These are phyloP conservation scores for Neurospora sp. DNA, from an alignment of 495 filamentous ascomycete species.

Conservation along the genomic window DNA sequence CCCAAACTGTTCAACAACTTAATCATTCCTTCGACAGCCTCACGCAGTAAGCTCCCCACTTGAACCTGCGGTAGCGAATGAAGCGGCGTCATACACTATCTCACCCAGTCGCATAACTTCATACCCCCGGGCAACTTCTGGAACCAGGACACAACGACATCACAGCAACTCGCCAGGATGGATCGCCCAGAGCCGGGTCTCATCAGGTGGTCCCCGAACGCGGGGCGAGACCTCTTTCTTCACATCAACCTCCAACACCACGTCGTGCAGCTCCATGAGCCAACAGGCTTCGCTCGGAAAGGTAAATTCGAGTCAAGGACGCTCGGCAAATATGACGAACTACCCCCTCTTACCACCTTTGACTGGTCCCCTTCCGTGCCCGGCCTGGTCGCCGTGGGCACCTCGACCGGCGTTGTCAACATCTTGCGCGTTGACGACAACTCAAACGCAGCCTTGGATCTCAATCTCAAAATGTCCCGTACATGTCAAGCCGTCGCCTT, in stretches of 20 bases:
- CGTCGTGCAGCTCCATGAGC: slow-evolving; percentile 67
- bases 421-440: slow-evolving; percentile 65
- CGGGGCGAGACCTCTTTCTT: slow-evolving; percentile 57
- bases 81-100: background rate
- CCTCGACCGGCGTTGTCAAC: slow-evolving; percentile 72
- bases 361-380: slow-evolving; percentile 75
- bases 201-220: slow-evolving; percentile 84
- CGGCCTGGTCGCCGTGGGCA: slow-evolving; percentile 75
- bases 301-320: slow-evolving; percentile 55
- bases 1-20: background rate
- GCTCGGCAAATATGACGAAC: slow-evolving; percentile 61
- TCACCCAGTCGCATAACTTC: background rate
- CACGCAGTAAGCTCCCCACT: background rate
- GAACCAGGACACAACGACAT: background rate
- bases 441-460: slow-evolving; percentile 53
- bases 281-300: slow-evolving; percentile 47
- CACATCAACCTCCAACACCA: slow-evolving; percentile 76
- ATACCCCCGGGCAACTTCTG: background rate
- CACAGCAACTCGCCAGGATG: slow-evolving; percentile 21
- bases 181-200: slow-evolving; percentile 44
- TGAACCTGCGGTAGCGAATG: background rate
- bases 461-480: slow-evolving; percentile 75
- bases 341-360: slow-evolving; percentile 82
- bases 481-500: slow-evolving; percentile 90
- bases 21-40: background rate